Evolutionary conservation across 495 filamentous ascomycete genomes (phyloP).

Genomic region (Aspergillus sclerotioniger): DNA sequence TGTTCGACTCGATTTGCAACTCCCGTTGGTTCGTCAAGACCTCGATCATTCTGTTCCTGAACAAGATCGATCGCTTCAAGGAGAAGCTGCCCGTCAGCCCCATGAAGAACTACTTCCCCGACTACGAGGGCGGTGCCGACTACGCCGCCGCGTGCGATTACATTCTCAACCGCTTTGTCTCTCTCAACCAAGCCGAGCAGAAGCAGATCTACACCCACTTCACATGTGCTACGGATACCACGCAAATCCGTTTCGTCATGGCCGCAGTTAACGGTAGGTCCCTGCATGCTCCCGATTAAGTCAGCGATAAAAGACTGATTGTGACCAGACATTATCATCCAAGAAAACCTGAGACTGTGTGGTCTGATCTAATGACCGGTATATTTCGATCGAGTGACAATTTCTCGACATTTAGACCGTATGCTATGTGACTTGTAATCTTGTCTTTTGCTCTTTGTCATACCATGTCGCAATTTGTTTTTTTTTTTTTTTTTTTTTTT

Average conservation of each 20-base stretch:
- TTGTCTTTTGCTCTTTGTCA: conserved; percentile 22
- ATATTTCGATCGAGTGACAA: conserved; percentile 31
- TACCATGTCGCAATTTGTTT: conserved; percentile 26
- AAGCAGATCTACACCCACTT: conserved; percentile 99
- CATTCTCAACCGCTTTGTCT: conserved; percentile 95
- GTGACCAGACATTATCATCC: conserved; percentile 91
- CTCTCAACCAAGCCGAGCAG: conserved; percentile 95
- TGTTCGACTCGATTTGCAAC: conserved; percentile 99
- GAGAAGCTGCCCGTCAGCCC: conserved; percentile 99
- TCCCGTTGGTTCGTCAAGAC: conserved; percentile 99
- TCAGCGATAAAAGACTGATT: neutral
- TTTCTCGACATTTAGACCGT: conserved; percentile 39
- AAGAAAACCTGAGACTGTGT: conserved; percentile 97
- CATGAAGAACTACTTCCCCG: conserved; percentile 99
- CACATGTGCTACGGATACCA: conserved; percentile 97
- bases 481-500: conserved; percentile 24
- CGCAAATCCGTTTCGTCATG: conserved; percentile 99
- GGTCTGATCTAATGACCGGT: conserved; percentile 81
- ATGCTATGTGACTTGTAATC: conserved; percentile 34
- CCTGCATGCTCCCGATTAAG: neutral
- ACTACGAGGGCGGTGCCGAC: conserved; percentile 93
- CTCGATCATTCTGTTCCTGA: conserved; percentile 97
- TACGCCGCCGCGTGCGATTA: conserved; percentile 94
- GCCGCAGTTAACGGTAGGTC: conserved; percentile 94
- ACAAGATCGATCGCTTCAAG: conserved; percentile 99